These are phyloP conservation scores for Pouteria glomerata DNA, from an alignment of 148 eudicot species.

Conservation along the genomic window DNA sequence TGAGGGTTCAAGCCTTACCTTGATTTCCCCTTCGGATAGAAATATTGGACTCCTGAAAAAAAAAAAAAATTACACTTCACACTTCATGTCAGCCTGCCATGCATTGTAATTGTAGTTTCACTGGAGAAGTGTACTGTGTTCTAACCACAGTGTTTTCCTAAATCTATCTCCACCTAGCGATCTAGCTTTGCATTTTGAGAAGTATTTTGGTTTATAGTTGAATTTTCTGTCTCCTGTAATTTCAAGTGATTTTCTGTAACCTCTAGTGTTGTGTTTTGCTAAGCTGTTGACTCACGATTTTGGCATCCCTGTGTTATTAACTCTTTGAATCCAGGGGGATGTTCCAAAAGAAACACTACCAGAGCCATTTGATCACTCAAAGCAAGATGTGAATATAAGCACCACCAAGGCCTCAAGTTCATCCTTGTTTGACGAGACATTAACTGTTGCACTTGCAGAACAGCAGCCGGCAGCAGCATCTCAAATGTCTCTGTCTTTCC, in stretches of 20 bases:
- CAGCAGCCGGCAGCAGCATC: conserved; percentile 29
- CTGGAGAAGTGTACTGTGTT: too few relatives aligned
- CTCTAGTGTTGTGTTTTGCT: too few relatives aligned
- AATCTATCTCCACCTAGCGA: not conserved
- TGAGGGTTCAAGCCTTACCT: too few relatives aligned
- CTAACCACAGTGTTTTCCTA: too few relatives aligned
- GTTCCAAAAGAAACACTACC: conserved; percentile 71
- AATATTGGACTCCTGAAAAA: too few relatives aligned
- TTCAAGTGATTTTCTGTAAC: too few relatives aligned
- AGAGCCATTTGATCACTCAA: conserved; percentile 42
- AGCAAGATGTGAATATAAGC: conserved; percentile 19
- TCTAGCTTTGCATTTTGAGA: not conserved
- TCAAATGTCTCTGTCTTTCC: conserved; percentile 48
- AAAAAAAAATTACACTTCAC: too few relatives aligned
- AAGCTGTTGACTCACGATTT: too few relatives aligned
- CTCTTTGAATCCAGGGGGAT: conserved; percentile 44
- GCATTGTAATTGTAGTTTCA: too few relatives aligned
- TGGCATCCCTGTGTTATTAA: too few relatives aligned
- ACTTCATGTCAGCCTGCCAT: too few relatives aligned
- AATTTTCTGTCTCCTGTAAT: not conserved
- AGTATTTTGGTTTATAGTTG: not conserved
- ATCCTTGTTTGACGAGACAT: not conserved
- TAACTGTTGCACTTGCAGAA: not conserved
- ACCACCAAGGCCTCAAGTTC: conserved; percentile 13
- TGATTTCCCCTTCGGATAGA: too few relatives aligned